Conservation (phyloP, 768 basidiomycete species). For the Trametes meyenii region DNA sequence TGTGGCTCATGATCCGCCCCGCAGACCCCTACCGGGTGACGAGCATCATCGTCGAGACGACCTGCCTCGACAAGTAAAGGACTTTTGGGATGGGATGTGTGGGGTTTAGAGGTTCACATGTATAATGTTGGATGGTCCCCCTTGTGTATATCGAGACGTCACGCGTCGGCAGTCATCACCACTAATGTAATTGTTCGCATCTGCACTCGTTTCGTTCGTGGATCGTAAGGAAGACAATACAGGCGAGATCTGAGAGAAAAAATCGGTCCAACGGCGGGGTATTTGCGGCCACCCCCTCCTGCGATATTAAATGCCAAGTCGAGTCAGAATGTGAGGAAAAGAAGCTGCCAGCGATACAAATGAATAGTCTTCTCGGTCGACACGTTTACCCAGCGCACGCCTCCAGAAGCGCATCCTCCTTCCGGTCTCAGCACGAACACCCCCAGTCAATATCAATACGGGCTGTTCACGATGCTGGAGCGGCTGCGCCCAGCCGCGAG, state of each 20-base stretch:
- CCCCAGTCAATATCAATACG: slow-evolving; percentile 32
- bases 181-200: slow-evolving; percentile 21
- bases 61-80: slow-evolving; percentile 61
- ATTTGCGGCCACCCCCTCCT: background rate
- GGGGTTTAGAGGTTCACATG: slow-evolving; percentile 18
- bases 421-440: background rate
- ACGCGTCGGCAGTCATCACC: slow-evolving; percentile 6
- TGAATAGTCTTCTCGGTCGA: slow-evolving; percentile 10
- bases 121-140: slow-evolving; percentile 17
- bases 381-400: slow-evolving; percentile 1
- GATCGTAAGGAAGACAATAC: background rate
- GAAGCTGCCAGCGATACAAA: slow-evolving; percentile 17
- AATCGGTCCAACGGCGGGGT: slow-evolving; percentile 1
- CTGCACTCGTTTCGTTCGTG: background rate
- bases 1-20: background rate
- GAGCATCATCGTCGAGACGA: slow-evolving; percentile 86
- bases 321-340: background rate
- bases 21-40: slow-evolving; percentile 96
- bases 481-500: slow-evolving; percentile 56
- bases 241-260: background rate
- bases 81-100: background rate
- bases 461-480: slow-evolving; percentile 65
- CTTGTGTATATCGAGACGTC: slow-evolving; percentile 7
- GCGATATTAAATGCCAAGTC: background rate
- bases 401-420: background rate